phyloP scores from a whole-genome alignment of 768 basidiomycete genomes.

The Xerocomellus dryophilus region DNA sequence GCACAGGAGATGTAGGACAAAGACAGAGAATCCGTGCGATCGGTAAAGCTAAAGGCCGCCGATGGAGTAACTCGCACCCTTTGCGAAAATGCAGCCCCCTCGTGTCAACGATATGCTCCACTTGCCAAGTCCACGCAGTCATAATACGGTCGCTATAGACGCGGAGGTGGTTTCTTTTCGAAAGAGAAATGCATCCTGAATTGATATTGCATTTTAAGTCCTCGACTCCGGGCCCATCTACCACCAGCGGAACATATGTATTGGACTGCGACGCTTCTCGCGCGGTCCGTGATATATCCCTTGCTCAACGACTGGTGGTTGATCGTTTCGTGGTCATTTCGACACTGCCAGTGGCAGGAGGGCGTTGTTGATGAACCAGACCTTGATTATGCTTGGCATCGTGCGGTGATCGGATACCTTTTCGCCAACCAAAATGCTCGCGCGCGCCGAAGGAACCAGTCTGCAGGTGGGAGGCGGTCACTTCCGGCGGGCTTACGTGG shows the following conservation, averaged over 20 bases:
- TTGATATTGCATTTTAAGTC: neutral
- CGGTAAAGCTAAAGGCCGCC: conserved; percentile 1
- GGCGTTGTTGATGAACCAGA: neutral
- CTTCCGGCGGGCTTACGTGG: conserved; percentile 6
- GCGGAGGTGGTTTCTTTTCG: neutral
- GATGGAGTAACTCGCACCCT: neutral
- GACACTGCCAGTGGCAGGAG: neutral
- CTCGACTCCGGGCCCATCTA: neutral
- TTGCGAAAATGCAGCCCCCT: neutral
- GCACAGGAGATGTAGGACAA: neutral
- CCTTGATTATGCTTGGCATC: conserved; percentile 2
- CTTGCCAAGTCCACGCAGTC: conserved; percentile 4
- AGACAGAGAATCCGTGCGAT: neutral
- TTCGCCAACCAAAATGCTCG: neutral
- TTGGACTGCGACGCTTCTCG: neutral
- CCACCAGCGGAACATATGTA: neutral
- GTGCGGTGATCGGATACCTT: conserved; percentile 6
- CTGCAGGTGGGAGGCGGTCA: too few relatives aligned
- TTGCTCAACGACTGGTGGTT: neutral
- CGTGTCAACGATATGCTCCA: conserved; percentile 1
- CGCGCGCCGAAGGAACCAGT: neutral
- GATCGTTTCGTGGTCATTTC: neutral
- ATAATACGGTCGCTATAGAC: neutral
- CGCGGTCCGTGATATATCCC: neutral
- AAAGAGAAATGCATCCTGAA: neutral